phyloP scores from a whole-genome alignment of 2,329 filamentous ascomycete genomes.

The Aspergillus aculeatus region DNA sequence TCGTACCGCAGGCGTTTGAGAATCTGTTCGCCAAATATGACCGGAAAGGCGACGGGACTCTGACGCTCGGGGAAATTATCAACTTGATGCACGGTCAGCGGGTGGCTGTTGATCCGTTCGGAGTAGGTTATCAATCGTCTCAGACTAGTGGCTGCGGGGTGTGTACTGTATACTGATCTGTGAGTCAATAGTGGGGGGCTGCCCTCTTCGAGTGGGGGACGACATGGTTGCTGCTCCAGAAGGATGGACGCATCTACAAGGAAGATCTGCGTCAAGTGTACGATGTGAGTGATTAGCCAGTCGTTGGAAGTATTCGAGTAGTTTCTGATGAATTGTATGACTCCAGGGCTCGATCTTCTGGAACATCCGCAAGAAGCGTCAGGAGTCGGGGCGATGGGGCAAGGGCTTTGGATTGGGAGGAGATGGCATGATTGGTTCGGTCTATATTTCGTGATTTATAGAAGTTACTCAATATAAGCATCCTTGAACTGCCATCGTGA shows the following conservation, averaged over 20 bases:
- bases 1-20: slow-evolving; percentile 49
- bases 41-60: slow-evolving; percentile 35
- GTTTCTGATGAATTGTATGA: background rate
- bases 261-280: slow-evolving; percentile 29
- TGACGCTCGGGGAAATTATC: slow-evolving; percentile 41
- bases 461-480: no score
- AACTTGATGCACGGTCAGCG: slow-evolving; percentile 44
- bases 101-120: slow-evolving; percentile 46
- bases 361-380: slow-evolving; percentile 5
- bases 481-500: no score
- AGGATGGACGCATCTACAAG: slow-evolving; percentile 29
- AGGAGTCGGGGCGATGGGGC: slow-evolving; percentile 1
- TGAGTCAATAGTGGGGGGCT: slow-evolving; percentile 36
- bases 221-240: slow-evolving; percentile 32
- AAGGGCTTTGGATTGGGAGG: slow-evolving; percentile 10
- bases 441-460: background rate
- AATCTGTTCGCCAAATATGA: slow-evolving; percentile 51
- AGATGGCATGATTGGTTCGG: background rate
- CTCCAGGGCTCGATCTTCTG: slow-evolving; percentile 12
- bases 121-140: slow-evolving; percentile 17
- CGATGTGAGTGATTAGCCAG: slow-evolving; percentile 36
- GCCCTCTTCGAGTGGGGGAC: slow-evolving; percentile 45
- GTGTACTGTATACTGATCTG: no score
- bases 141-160: no score
- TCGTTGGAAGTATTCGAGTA: no score